Percentiles rank a stretch among this genome's conserved stretches.
phyloP scores from a whole-genome alignment of 2,329 filamentous ascomycete species.

The Penicillium sp. region DNA sequence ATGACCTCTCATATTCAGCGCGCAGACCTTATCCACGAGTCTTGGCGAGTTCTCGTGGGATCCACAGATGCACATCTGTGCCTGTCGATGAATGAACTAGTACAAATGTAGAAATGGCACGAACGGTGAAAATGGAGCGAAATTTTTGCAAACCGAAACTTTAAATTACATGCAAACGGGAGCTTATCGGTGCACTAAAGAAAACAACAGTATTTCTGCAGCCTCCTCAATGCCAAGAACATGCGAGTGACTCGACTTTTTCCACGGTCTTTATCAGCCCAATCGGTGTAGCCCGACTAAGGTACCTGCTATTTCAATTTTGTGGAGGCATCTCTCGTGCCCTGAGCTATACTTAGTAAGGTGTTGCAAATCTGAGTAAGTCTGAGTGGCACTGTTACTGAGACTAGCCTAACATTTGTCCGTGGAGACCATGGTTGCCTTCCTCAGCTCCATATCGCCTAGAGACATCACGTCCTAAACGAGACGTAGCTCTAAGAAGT shows the following conservation, averaged over 20 bases:
- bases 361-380: neutral
- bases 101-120: neutral
- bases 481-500: neutral
- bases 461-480: neutral
- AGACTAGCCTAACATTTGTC: neutral
- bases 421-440: neutral
- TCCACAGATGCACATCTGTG: neutral
- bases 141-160: neutral
- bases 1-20: neutral
- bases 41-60: neutral
- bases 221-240: conserved; percentile 1
- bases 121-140: neutral
- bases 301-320: neutral
- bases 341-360: neutral
- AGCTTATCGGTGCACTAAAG: too few relatives aligned
- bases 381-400: neutral
- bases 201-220: neutral
- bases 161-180: too few relatives aligned
- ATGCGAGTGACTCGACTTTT: neutral
- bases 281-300: neutral
- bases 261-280: conserved; percentile 10
- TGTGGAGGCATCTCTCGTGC: neutral
- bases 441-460: neutral
- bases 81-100: neutral
- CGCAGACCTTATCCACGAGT: neutral